A percentile compares a stretch with the other conserved stretches of the same genome.
Conservation (phyloP, 805 yeast genomes). For the Ogataea haglerorum region DNA sequence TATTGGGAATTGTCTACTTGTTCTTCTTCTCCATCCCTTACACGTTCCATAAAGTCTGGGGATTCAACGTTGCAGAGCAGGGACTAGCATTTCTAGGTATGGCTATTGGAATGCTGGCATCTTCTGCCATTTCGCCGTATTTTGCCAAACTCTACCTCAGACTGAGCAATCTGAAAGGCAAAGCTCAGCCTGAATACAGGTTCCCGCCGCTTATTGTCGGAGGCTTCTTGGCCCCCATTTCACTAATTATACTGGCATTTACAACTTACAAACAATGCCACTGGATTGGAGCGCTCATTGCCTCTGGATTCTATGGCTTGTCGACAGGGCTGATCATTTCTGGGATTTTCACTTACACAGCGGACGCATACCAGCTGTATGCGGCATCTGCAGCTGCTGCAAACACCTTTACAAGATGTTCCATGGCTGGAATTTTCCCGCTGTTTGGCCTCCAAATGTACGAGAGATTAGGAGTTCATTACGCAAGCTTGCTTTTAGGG, state of each 20-base stretch:
- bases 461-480: slow-evolving; percentile 49
- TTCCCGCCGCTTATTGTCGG: slow-evolving; percentile 59
- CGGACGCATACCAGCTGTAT: slow-evolving; percentile 44
- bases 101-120: slow-evolving; percentile 47
- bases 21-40: slow-evolving; percentile 66
- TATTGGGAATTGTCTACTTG: slow-evolving; percentile 58
- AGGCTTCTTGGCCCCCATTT: slow-evolving; percentile 47
- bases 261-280: slow-evolving; percentile 47
- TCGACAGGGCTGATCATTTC: slow-evolving; percentile 43
- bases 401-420: slow-evolving; percentile 49
- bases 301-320: slow-evolving; percentile 39
- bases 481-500: slow-evolving; percentile 55
- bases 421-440: slow-evolving; percentile 56
- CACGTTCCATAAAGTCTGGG: slow-evolving; percentile 51
- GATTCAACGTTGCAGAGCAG: slow-evolving; percentile 48
- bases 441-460: slow-evolving; percentile 58
- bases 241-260: slow-evolving; percentile 61
- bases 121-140: slow-evolving; percentile 36
- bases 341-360: slow-evolving; percentile 39
- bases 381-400: slow-evolving; percentile 53
- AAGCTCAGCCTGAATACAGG: slow-evolving; percentile 53
- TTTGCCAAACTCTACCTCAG: slow-evolving; percentile 33
- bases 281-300: slow-evolving; percentile 52
- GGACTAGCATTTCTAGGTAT: slow-evolving; percentile 66
- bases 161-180: slow-evolving; percentile 38